Percentiles rank a stretch among this genome's conserved stretches.
Evolutionary conservation across 148 eudicot species (phyloP).

Genomic region (Camellia sinensis): DNA sequence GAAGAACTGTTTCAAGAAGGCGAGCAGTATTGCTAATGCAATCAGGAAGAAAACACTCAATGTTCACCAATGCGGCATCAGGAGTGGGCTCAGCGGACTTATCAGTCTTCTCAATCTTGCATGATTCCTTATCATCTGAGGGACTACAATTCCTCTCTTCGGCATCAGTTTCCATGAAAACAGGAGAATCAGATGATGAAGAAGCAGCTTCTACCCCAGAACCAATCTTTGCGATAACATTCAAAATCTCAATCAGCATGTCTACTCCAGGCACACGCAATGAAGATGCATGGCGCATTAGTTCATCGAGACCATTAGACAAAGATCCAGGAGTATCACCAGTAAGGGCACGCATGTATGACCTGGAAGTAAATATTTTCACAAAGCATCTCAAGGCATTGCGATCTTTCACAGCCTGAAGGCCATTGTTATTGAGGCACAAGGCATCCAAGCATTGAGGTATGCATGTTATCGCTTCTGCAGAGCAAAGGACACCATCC

Average conservation of each 20-base stretch:
- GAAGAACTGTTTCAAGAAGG: conserved; percentile 88
- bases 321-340: conserved; percentile 82
- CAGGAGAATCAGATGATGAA: conserved; percentile 46
- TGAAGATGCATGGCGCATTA: conserved; percentile 87
- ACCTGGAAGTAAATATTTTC: conserved; percentile 82
- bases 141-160: conserved; percentile 42
- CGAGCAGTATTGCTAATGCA: conserved; percentile 83
- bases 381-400: conserved; percentile 95
- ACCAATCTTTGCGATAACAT: conserved; percentile 63
- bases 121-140: conserved; percentile 35
- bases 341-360: conserved; percentile 72
- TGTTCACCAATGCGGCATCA: conserved; percentile 45
- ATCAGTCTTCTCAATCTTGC: conserved; percentile 46
- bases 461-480: conserved; percentile 93
- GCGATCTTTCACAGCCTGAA: conserved; percentile 87
- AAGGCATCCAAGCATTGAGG: conserved; percentile 98
- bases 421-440: conserved; percentile 87
- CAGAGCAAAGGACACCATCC: conserved; percentile 88
- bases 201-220: conserved; percentile 51
- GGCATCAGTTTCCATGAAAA: conserved; percentile 87
- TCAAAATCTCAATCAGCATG: conserved; percentile 85
- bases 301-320: conserved; percentile 94
- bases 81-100: conserved; percentile 40
- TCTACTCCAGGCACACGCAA: conserved; percentile 91
- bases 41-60: conserved; percentile 81